These are phyloP conservation scores for Kwoniella mangroviensis DNA, from an alignment of 768 basidiomycete species.

Conservation along the genomic window DNA sequence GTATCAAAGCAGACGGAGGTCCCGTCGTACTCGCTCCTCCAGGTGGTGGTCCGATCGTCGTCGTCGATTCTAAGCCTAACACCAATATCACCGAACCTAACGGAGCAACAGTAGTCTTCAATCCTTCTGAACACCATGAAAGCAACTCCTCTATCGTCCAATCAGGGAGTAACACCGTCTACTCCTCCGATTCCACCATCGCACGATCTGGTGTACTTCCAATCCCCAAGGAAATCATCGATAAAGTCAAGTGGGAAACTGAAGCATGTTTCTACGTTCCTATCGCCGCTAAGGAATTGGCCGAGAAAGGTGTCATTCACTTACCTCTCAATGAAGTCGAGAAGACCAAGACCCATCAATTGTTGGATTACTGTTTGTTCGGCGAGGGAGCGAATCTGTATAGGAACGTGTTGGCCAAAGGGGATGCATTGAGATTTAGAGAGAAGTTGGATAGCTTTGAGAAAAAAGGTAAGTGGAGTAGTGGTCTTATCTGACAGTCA, in stretches of 20 bases:
- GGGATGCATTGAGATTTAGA: not conserved
- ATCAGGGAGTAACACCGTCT: not conserved
- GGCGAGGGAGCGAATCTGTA: not conserved
- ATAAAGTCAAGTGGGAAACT: slow-evolving; percentile 1
- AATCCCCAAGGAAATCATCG: not conserved
- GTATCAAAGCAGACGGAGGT: not conserved
- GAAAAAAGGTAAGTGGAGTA: not conserved
- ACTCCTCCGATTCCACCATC: not conserved
- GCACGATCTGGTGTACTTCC: not conserved
- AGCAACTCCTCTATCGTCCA: not conserved
- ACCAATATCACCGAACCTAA: not conserved
- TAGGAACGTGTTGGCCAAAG: not conserved
- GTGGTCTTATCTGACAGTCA: too few species aligned
- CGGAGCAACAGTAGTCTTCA: not conserved
- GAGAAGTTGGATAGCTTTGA: not conserved
- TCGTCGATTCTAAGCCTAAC: not conserved
- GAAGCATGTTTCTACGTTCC: not conserved
- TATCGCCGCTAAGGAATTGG: not conserved
- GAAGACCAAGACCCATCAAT: not conserved
- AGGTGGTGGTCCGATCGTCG: not conserved
- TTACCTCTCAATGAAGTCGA: not conserved
- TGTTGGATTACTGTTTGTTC: not conserved
- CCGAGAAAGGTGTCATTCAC: not conserved
- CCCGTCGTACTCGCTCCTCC: not conserved
- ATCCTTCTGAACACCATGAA: not conserved